Conservation (phyloP, 495 filamentous ascomycete genomes). For the Penicillium robsamsonii region DNA sequence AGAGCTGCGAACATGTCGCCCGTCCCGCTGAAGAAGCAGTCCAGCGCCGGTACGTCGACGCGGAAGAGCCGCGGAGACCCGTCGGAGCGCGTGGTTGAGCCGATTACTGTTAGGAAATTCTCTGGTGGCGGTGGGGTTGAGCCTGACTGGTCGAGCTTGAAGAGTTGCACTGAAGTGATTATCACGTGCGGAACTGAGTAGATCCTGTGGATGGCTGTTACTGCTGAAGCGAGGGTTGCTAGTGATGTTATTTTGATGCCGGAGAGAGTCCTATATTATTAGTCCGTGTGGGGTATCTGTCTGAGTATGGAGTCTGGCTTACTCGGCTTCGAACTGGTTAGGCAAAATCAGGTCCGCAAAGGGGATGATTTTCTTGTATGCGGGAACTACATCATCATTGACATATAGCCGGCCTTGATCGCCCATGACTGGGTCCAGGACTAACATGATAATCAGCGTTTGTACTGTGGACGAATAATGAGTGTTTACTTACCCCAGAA, state of each 20-base stretch:
- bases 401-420: constrained; percentile 92
- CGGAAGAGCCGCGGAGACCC: constrained; percentile 72
- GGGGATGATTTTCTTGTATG: constrained; percentile 74
- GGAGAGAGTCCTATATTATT: constrained; percentile 63
- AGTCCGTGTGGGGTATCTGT: background rate
- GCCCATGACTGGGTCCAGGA: constrained; percentile 98
- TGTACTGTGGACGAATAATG: background rate
- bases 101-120: constrained; percentile 68
- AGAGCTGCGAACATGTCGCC: constrained; percentile 98
- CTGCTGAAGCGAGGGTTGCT: constrained; percentile 64
- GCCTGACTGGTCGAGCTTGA: constrained; percentile 35
- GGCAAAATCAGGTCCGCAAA: constrained; percentile 90
- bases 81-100: constrained; percentile 65
- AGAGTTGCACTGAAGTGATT: constrained; percentile 77
- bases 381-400: constrained; percentile 80
- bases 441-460: constrained; percentile 31
- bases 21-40: constrained; percentile 92
- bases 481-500: constrained; percentile 70
- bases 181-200: constrained; percentile 86
- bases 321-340: constrained; percentile 98
- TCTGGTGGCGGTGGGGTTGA: constrained; percentile 38
- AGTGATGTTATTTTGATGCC: constrained; percentile 78
- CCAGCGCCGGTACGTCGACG: constrained; percentile 78
- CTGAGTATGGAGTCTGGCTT: constrained; percentile 24
- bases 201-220: constrained; percentile 69